A percentile compares a stretch with the other conserved stretches of the same genome.
phyloP scores from a whole-genome alignment of 768 basidiomycete species.

The Auricularia auricula-judae region DNA sequence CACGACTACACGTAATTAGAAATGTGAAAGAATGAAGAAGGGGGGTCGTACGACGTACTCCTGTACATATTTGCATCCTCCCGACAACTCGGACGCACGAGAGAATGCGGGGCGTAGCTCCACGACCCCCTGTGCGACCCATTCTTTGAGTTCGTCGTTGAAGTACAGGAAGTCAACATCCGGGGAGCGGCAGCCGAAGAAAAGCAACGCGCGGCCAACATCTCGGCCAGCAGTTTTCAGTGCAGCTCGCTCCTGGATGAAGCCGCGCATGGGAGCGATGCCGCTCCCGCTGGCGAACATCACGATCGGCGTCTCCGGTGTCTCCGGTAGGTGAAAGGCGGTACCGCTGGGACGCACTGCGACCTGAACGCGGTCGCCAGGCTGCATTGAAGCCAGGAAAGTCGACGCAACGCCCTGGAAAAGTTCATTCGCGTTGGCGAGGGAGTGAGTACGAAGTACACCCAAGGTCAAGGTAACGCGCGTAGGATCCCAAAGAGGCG shows the following conservation, averaged over 20 bases:
- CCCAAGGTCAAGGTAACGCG: conserved; percentile 34
- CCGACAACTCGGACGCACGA: conserved; percentile 16
- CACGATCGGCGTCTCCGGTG: conserved; percentile 28
- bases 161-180: conserved; percentile 32
- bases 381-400: conserved; percentile 28
- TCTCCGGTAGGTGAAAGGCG: conserved; percentile 33
- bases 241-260: conserved; percentile 38
- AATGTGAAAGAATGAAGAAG: neutral
- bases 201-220: conserved; percentile 30
- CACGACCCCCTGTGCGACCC: conserved; percentile 31
- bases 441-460: conserved; percentile 28
- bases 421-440: conserved; percentile 20
- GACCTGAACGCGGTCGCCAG: conserved; percentile 33
- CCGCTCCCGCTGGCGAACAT: conserved; percentile 39
- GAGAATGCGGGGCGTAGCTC: conserved; percentile 36
- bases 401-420: conserved; percentile 39
- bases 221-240: conserved; percentile 33
- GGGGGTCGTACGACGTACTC: conserved; percentile 18
- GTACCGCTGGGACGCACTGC: conserved; percentile 27
- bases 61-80: conserved; percentile 29
- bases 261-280: conserved; percentile 38
- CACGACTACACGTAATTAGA: conserved; percentile 20
- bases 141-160: conserved; percentile 30
- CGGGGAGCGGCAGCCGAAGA: conserved; percentile 36
- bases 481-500: conserved; percentile 32